Evolutionary conservation across 83 land plant species (phyloP).

Genomic region (Picea abies): DNA sequence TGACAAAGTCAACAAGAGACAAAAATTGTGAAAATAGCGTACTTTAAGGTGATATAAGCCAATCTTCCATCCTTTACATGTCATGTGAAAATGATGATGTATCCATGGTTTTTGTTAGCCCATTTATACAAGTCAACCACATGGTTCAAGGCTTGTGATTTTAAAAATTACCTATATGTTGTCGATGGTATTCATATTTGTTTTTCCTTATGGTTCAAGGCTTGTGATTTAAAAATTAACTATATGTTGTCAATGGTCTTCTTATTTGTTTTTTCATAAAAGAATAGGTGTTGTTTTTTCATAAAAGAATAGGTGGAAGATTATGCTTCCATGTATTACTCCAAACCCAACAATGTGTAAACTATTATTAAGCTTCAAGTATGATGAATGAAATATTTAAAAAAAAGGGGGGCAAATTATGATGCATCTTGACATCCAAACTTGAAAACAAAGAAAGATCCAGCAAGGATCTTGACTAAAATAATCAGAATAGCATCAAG

Average conservation of each 20-base stretch:
- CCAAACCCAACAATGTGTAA: conserved; percentile 31
- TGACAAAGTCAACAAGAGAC: too few species aligned
- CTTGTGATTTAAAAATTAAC: conserved; percentile 67
- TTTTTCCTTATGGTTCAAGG: too few species aligned
- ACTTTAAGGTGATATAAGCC: too few species aligned
- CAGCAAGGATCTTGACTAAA: conserved; percentile 46
- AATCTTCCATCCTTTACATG: too few species aligned
- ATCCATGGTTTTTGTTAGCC: too few species aligned
- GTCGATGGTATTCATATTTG: too few species aligned
- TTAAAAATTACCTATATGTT: too few species aligned
- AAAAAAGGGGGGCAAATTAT: conserved; percentile 50
- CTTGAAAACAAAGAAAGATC: conserved; percentile 57
- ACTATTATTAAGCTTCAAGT: conserved; percentile 63
- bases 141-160: too few species aligned
- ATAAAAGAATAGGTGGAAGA: conserved; percentile 61
- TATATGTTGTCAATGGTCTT: conserved; percentile 86
- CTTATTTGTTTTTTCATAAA: conserved; percentile 74
- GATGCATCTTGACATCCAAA: conserved; percentile 86
- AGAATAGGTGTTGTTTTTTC: conserved; percentile 67
- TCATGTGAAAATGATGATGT: too few species aligned
- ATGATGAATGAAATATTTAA: conserved; percentile 70
- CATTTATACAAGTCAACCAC: too few species aligned
- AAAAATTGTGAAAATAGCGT: too few species aligned
- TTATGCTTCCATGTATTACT: conserved; percentile 58
- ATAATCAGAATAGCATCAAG: conserved; percentile 79